A percentile compares a stretch with the other conserved stretches of the same genome.
Conservation (phyloP, 2,329 filamentous ascomycete species). For the Aspergillus novofumigatus region DNA sequence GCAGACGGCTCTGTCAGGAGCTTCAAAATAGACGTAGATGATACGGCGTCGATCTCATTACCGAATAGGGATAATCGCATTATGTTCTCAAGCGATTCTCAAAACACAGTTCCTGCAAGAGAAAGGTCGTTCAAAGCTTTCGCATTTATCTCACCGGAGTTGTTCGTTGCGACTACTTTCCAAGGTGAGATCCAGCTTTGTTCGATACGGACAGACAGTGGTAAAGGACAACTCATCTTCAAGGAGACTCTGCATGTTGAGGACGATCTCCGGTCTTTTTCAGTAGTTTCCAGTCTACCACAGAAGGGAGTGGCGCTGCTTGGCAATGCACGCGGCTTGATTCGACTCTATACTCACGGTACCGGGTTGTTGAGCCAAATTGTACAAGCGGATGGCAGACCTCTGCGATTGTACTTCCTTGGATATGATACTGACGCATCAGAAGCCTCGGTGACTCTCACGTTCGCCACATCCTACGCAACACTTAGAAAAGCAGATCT, state of each 20-base stretch:
- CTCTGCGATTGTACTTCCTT: slow-evolving; percentile 27
- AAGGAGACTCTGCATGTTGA: slow-evolving; percentile 24
- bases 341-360: slow-evolving; percentile 34
- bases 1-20: slow-evolving; percentile 65
- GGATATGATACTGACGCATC: slow-evolving; percentile 9
- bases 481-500: slow-evolving; percentile 26
- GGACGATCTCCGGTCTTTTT: slow-evolving; percentile 29
- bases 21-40: slow-evolving; percentile 21
- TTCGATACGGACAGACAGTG: slow-evolving; percentile 11
- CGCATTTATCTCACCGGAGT: slow-evolving; percentile 31
- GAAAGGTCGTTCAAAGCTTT: slow-evolving; percentile 25
- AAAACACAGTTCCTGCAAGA: slow-evolving; percentile 8
- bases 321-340: slow-evolving; percentile 27
- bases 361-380: slow-evolving; percentile 25
- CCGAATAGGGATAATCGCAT: slow-evolving; percentile 15
- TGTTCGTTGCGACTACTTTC: slow-evolving; percentile 28
- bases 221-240: slow-evolving; percentile 5
- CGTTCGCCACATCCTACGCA: slow-evolving; percentile 26
- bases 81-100: slow-evolving; percentile 3
- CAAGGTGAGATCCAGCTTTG: slow-evolving; percentile 32
- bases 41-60: slow-evolving; percentile 7
- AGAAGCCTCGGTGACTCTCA: slow-evolving; percentile 10
- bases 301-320: slow-evolving; percentile 31
- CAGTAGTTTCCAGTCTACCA: slow-evolving; percentile 28
- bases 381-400: slow-evolving; percentile 21